These are phyloP conservation scores for Dioscorea zingiberensis DNA, from an alignment of 106 monocot genomes.

Conservation along the genomic window DNA sequence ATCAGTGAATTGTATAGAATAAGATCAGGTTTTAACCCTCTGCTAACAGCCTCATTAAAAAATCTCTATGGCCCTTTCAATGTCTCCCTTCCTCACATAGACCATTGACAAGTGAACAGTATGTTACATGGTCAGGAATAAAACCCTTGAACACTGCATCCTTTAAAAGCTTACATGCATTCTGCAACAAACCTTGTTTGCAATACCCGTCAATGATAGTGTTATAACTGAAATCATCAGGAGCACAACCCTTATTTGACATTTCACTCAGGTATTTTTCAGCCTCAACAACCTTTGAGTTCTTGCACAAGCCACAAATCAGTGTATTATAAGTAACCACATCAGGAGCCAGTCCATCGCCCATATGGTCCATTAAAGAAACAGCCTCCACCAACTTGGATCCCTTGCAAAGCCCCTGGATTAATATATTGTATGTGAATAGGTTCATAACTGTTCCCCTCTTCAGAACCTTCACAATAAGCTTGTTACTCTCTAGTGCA, in stretches of 20 bases:
- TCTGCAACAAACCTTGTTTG: slow-evolving; percentile 44
- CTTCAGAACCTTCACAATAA: slow-evolving; percentile 69
- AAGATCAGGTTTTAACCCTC: slow-evolving; percentile 43
- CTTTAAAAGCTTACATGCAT: slow-evolving; percentile 50
- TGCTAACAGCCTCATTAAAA: slow-evolving; percentile 58
- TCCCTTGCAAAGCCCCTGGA: slow-evolving; percentile 73
- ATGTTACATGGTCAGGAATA: slow-evolving; percentile 73
- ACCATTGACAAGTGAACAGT: slow-evolving; percentile 81
- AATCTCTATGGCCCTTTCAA: slow-evolving; percentile 55
- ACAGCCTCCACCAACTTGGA: slow-evolving; percentile 45
- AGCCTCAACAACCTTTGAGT: slow-evolving; percentile 56
- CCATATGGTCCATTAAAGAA: slow-evolving; percentile 45
- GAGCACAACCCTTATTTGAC: slow-evolving; percentile 57
- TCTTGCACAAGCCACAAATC: slow-evolving; percentile 69
- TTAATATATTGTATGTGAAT: slow-evolving; percentile 73
- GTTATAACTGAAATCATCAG: slow-evolving; percentile 91
- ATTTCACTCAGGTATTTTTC: slow-evolving; percentile 61
- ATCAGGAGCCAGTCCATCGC: slow-evolving; percentile 44
- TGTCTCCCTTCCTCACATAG: slow-evolving; percentile 73
- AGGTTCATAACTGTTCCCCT: slow-evolving; percentile 52
- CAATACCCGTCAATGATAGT: slow-evolving; percentile 89
- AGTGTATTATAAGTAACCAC: slow-evolving; percentile 83
- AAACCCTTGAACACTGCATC: slow-evolving; percentile 89
- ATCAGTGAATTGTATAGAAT: slow-evolving; percentile 74
- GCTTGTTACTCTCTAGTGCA: slow-evolving; percentile 40